Base-by-base conservation (phyloP, 352 stramenopile genomes). In the Phytophthora ohioensis region DNA sequence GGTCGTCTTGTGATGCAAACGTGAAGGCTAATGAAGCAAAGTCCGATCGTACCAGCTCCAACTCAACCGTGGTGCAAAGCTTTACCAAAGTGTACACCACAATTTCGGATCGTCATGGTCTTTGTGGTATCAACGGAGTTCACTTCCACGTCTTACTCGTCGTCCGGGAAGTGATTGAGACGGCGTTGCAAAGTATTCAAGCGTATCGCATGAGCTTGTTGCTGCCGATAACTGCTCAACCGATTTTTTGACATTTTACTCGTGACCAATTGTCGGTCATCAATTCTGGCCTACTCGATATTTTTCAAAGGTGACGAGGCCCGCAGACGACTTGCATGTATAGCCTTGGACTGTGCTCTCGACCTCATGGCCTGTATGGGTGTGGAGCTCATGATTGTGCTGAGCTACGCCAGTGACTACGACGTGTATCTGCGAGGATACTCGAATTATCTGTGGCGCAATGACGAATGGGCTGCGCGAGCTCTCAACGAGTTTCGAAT, bases 201-300 rank as follows among this genome's bases (percentile, higher is more conserved):
- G 67, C 71, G 0, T 78, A 78, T 30, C 51, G 57, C 3, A 78
- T 75, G 71, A 78, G 71, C 21, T 15, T n/a, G n/a, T 39, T 73
- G 9, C 52, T 78, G 1, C 55, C 71, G 15, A 39, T 58, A 21
- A 48, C 57, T 69, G n/a, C 67, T 84, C n/a, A 78, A 84, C 21
- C 51, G 59, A 1, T 67, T 81, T 17, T 76, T 72, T 34, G 73
- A 73, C 1, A 17, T 58, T 7, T 31, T 83, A 13, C 38, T 83
- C 3, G 59, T 71, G 7, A 2, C 57, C 6, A 78, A 78, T n/a
- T 78, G 57, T 36, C 75, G 61, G 66, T 59, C 58, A 4, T 59
- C 63, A 3, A 45, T 55, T 7, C n/a, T 75, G 10, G 30, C 71
- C 1, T 57, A 64, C 59, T 60, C 57, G 0, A 2, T 30, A 3